A percentile compares a stretch with the other conserved stretches of the same genome.
phyloP scores from a whole-genome alignment of 129 eudicot species.

The Ambrosia artemisiifolia region DNA sequence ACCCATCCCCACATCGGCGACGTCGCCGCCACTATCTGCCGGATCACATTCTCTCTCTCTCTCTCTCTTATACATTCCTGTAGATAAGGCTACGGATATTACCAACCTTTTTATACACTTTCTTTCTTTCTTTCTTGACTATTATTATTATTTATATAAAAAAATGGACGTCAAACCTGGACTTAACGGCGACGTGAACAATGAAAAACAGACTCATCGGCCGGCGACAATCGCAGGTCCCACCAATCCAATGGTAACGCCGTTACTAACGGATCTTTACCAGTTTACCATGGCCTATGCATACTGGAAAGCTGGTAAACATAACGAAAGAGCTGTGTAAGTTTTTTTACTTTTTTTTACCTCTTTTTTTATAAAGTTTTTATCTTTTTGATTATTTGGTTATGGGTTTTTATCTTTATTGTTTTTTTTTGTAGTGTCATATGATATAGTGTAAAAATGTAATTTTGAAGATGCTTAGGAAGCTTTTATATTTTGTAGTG shows the following conservation, averaged over 20 bases:
- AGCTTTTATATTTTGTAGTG: neutral
- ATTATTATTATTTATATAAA: neutral
- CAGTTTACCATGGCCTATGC: constrained; percentile 99
- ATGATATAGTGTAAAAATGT: neutral
- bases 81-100: constrained; percentile 1
- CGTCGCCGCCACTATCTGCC: constrained; percentile 20
- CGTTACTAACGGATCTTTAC: constrained; percentile 82
- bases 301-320: constrained; percentile 97
- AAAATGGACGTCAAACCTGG: constrained; percentile 30
- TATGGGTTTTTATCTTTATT: neutral
- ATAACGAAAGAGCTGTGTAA: constrained; percentile 90
- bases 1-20: constrained; percentile 20
- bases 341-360: constrained; percentile 2
- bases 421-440: neutral
- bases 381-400: constrained; percentile 3
- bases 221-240: constrained; percentile 47
- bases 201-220: constrained; percentile 17
- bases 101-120: neutral
- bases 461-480: neutral
- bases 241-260: constrained; percentile 95
- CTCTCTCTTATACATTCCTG: neutral
- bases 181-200: constrained; percentile 42
- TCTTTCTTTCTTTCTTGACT: neutral
- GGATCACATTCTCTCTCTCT: neutral
- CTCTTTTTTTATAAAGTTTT: neutral